Evolutionary conservation across 164 flowering plant species (phyloP), one percentile per base, ranked within the genome.

Genomic region (Nymphaea colorata): DNA sequence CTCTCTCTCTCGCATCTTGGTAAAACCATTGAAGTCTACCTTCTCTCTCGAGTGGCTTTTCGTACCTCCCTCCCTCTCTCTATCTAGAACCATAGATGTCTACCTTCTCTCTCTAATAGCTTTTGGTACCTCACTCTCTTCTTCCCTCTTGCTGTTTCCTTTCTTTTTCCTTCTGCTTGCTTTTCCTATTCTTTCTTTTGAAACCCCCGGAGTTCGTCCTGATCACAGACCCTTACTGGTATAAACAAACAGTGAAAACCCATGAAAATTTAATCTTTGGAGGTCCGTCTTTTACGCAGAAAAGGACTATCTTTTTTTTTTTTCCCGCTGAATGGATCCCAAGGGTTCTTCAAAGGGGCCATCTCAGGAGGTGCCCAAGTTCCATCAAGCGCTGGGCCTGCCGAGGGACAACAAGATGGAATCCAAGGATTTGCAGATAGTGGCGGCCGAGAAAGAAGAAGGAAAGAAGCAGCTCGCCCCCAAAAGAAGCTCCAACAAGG

Each of bases 401-500:
- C 83, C 77, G 43, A 85, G 80, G 41, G 77, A 77, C 64, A 61
- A 51, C 70, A 82, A 80, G 53, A 70, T 3, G 36, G 64, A 76
- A 41, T 75, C 82, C 17, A 79, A 82, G 68, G 92, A 87, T 62
- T 84, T 83, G 18, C 89, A 86, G 78, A 86, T 87, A 60, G 70
- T 84, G 66, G 84, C 85, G 2, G 85, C 85, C 3, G 86, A 85
- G 68, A 85, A 80, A 64, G 90, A 81, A 41, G 75, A 68, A 1
- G 70, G 64, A 5, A 84, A 84, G 81, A 82, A 88, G 70, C 82
- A 80, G 67, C 69, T 90, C 61, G 97, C 84, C 1, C 97, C 97
- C 3, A 90, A 86, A 67, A 78, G 92, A 69, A 85, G 80, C 69
- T 88, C 96, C 44, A 90, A 86, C 82, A 90, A 90, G 53, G 96